Evolutionary conservation across 306 rosid species (phyloP), one percentile per base, ranked within the genome.

Genomic region (Cajanus cajan): DNA sequence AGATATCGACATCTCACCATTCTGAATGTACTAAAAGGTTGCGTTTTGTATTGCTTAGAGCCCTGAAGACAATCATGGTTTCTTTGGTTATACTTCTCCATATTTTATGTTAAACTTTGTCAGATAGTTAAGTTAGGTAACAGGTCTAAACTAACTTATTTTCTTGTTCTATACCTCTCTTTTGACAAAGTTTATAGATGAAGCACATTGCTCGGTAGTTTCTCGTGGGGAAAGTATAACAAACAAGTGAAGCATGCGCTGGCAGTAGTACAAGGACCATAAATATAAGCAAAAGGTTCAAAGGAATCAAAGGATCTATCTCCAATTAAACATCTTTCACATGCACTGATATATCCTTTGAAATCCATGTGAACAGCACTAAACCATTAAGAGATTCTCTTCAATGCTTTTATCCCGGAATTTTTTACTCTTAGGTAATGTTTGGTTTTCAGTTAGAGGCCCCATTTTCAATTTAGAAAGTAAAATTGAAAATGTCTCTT

Each of bases 341-440:
- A 81, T 78, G 82, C 83, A 51, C 52, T 36, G 57, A 0, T 76
- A 59, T 72, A 58, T 34, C 24, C 54, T 65, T 28, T 67, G 57
- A 50, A 68, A 41, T 76, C 86, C 84, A 87, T 64, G 83, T 85
- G 85, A 52, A 47, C 50, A 78, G 8, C 83, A 48, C 76, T 65
- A 51, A 67, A 11, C 24, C 59, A 48, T 64, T 4, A 22, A 24
- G 51, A 57, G 44, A 50, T 68, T 73, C 69, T 61, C 64, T 64
- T 61, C 12, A 61, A 61, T 55, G 22, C 28, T 66, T 66, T 25
- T 66, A 65, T 11, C 25, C 18, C 51, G 3, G 40, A 18, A 28
- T 52, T 28, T 13, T 39, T 9, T 34, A 18, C 31, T 65, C 44
- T 10, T 1, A 51, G 58, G 4, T 8, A 7, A 4, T 21, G 6